Conservation (phyloP, 2,329 filamentous ascomycete genomes). For the Nemania sp. region DNA sequence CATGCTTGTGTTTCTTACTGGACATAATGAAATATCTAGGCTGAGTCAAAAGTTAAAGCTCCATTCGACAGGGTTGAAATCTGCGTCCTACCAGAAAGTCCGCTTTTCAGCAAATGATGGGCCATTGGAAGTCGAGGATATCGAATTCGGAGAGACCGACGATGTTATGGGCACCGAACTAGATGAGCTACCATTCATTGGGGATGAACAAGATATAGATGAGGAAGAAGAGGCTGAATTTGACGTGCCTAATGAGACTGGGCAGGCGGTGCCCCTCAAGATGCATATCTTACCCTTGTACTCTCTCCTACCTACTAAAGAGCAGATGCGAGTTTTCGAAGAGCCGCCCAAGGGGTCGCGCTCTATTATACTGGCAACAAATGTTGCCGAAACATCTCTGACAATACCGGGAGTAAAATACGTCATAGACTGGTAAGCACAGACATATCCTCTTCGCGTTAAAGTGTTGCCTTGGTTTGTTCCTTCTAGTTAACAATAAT, state of each 20-base stretch:
- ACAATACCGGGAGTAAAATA: conserved; percentile 93
- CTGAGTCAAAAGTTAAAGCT: conserved; percentile 80
- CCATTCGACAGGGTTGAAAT: conserved; percentile 62
- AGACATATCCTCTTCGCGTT: background rate
- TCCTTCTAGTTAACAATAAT: conserved; percentile 12
- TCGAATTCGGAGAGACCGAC: conserved; percentile 75
- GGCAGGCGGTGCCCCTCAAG: conserved; percentile 63
- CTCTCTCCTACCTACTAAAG: conserved; percentile 85
- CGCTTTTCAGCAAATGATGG: conserved; percentile 77
- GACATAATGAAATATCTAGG: conserved; percentile 86
- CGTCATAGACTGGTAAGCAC: conserved; percentile 64
- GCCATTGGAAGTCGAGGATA: conserved; percentile 81
- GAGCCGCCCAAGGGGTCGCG: conserved; percentile 80
- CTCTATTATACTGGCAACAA: conserved; percentile 88
- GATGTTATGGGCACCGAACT: conserved; percentile 70
- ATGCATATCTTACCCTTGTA: conserved; percentile 94
- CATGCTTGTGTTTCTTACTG: conserved; percentile 92
- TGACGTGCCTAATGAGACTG: conserved; percentile 66
- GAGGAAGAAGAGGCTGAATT: conserved; percentile 70
- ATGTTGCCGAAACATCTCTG: conserved; percentile 95
- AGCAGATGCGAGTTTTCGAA: conserved; percentile 91
- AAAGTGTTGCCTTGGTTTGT: background rate
- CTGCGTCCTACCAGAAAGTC: conserved; percentile 66
- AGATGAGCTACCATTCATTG: conserved; percentile 53
- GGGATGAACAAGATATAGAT: conserved; percentile 59